These are phyloP conservation scores for Apiospora malaysiana DNA, from an alignment of 2,329 filamentous ascomycete genomes.

Conservation along the genomic window DNA sequence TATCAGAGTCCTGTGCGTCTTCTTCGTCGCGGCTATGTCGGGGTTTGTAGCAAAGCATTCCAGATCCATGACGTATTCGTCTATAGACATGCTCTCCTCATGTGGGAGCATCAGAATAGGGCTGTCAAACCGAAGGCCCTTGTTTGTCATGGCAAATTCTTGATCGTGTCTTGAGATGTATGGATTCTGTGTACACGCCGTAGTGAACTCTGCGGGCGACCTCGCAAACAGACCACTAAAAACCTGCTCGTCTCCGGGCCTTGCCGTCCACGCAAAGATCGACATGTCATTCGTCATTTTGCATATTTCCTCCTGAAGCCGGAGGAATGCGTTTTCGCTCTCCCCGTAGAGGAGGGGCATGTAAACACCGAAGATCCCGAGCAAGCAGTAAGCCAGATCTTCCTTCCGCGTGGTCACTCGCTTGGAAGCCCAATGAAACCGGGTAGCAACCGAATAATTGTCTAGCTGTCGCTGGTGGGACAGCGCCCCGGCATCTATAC, in stretches of 20 bases:
- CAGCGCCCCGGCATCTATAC: not conserved
- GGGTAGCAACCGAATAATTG: constrained; percentile 10
- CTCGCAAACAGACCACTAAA: constrained; percentile 1
- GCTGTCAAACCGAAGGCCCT: not conserved
- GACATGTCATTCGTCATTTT: constrained; percentile 11
- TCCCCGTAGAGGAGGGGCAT: constrained; percentile 20
- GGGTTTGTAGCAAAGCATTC: not conserved
- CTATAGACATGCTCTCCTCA: not conserved
- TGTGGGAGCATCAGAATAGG: too few species aligned
- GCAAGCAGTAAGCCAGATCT: constrained; percentile 16
- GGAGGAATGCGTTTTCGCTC: constrained; percentile 10
- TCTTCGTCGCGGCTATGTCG: too few species aligned
- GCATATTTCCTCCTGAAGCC: constrained; percentile 22
- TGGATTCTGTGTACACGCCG: not conserved
- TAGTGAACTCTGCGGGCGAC: not conserved
- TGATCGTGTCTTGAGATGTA: not conserved
- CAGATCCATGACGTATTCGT: not conserved
- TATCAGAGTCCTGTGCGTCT: not conserved
- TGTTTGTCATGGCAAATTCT: constrained; percentile 15
- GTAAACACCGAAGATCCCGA: constrained; percentile 20
- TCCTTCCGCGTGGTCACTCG: constrained; percentile 17
- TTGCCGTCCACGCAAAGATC: constrained; percentile 14
- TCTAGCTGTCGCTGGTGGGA: not conserved
- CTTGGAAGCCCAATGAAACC: constrained; percentile 12
- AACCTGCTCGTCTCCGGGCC: not conserved